Conservation (phyloP, 129 eudicot genomes). For the Artemisia annua region DNA sequence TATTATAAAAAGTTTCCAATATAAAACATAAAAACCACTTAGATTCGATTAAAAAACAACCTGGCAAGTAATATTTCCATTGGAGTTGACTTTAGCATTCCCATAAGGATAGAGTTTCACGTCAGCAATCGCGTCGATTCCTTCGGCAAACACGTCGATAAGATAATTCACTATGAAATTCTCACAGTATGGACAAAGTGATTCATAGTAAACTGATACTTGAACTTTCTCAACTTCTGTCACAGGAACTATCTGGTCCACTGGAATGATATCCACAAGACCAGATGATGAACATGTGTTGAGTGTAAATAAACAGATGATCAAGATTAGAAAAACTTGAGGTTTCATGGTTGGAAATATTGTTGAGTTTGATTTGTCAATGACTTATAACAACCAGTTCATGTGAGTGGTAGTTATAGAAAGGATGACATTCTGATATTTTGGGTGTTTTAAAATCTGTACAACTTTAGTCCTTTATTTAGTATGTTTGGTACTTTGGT, state of each 20-base stretch:
- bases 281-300: constrained; percentile 26
- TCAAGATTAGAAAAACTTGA: no score
- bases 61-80: constrained; percentile 81
- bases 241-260: constrained; percentile 13
- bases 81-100: constrained; percentile 61
- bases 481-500: no score
- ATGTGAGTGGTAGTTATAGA: no score
- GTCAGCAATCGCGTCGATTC: constrained; percentile 51
- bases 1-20: not conserved
- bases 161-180: constrained; percentile 70
- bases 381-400: no score
- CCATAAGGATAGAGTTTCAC: constrained; percentile 74
- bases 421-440: no score
- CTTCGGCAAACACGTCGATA: constrained; percentile 53
- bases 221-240: constrained; percentile 49
- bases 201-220: constrained; percentile 61
- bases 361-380: no score
- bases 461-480: no score
- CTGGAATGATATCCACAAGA: constrained; percentile 3
- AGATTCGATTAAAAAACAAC: constrained; percentile 22
- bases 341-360: no score
- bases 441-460: no score
- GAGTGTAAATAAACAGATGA: constrained; percentile 29
- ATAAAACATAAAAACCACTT: not conserved
- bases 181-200: constrained; percentile 72